phyloP scores from a whole-genome alignment of 176 grass and related monocot species.

The Chloris gayana region DNA sequence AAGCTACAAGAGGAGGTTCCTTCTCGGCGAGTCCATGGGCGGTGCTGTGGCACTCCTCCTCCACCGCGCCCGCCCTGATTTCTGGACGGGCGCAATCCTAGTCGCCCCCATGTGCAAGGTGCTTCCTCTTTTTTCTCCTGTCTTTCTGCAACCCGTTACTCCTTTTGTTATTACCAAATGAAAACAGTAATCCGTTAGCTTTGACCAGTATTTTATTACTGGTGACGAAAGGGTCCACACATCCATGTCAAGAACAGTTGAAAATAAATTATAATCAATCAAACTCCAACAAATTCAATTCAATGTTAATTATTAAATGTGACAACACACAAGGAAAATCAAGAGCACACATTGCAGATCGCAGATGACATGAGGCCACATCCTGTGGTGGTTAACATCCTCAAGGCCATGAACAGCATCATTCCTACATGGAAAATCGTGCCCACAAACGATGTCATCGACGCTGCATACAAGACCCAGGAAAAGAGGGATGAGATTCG shows the following conservation, averaged over 20 bases:
- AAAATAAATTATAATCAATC: too few species aligned
- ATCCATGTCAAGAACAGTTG: too few species aligned
- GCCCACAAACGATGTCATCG: conserved; percentile 66
- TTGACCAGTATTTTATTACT: too few species aligned
- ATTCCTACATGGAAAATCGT: conserved; percentile 77
- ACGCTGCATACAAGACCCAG: conserved; percentile 34
- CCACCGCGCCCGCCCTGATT: not conserved
- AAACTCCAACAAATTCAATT: too few species aligned
- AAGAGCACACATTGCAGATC: conserved; percentile 27
- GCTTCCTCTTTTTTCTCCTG: not conserved
- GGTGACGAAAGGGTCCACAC: too few species aligned
- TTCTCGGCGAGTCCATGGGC: not conserved
- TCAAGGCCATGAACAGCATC: conserved; percentile 44
- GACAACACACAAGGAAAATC: too few species aligned
- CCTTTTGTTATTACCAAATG: too few species aligned
- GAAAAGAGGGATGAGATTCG: conserved; percentile 68
- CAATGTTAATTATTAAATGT: too few species aligned
- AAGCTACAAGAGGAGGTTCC: not conserved
- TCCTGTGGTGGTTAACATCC: conserved; percentile 43
- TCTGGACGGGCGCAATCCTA: too few species aligned
- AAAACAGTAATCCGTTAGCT: too few species aligned
- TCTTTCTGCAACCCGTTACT: too few species aligned
- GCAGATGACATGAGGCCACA: conserved; percentile 72
- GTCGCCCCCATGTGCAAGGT: conserved; percentile 69
- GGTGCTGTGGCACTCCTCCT: not conserved